Evolutionary conservation across 179 eudicot species (phyloP), one percentile per base, ranked within the genome.

Genomic region (Spinacia oleracea): DNA sequence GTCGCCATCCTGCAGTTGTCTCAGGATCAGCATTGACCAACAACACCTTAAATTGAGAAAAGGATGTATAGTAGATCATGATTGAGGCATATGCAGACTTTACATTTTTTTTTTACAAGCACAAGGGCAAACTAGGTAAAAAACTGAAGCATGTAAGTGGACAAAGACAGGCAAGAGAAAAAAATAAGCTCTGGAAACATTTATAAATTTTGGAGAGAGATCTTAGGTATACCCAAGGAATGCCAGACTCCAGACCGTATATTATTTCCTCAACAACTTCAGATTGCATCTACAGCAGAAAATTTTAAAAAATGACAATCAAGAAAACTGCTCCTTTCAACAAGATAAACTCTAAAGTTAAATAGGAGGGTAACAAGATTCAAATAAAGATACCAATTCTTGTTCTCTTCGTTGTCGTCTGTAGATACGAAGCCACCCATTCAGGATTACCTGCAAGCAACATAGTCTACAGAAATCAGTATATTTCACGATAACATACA

Each of bases 261-360:
- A 93, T 96, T 77, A 96, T 90, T 82, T 96, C 99, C 76, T 96
- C 99, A 73, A 91, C 90, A 79, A 91, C 98, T 84, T 96, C 96
- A 81, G 92, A 96, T 80, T 96, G 97, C 93, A 93, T 91, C 99
- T 96, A 86, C 80, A 83, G 76, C 45, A 72, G 55, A 73, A 42
- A 58, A 31, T 66, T 63, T 74, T 69, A 82, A 45, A 70, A 35
- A 53, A 20, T 62, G 58, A 60, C 66, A 38, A n/a, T 18, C 67
- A 42, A 48, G 51, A 6, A 76, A 43, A n/a, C 23, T 42, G 43
- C 70, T 77, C 46, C 66, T 45, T 35, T 80, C 10, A 43, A 51
- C 40, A 58, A 16, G 27, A 46, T 23, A 53, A 42, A 48, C 51
- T 60, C 40, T 5, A 72, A 53, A 2, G 6, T 20, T 55, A 55